These are phyloP conservation scores for Phytophthora cryptogea DNA, from an alignment of 352 stramenopile genomes.

Conservation along the genomic window DNA sequence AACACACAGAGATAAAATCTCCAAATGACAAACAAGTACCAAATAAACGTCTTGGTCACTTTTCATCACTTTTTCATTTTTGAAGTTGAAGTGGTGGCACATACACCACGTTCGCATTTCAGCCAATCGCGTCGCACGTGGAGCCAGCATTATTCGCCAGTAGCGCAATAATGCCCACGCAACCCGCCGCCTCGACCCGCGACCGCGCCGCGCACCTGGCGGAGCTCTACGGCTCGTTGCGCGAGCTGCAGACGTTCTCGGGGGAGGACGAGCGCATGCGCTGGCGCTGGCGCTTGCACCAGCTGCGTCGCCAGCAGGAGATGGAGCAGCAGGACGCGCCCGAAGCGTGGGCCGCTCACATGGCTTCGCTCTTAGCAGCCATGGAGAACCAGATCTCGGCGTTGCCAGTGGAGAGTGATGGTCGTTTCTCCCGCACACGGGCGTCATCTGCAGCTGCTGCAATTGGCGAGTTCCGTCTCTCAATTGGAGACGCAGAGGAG, in stretches of 20 bases:
- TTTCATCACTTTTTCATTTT: slow-evolving; percentile 1
- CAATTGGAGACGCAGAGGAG: slow-evolving; percentile 19
- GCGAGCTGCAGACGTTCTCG: slow-evolving; percentile 21
- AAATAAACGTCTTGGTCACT: background rate
- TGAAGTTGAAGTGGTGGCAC: slow-evolving; percentile 16
- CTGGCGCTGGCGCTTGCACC: slow-evolving; percentile 44
- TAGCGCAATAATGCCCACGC: slow-evolving; percentile 16
- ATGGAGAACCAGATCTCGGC: slow-evolving; percentile 41
- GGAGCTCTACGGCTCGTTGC: slow-evolving; percentile 32
- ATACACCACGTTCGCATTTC: slow-evolving; percentile 2
- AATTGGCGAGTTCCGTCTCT: slow-evolving; percentile 29
- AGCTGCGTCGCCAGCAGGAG: slow-evolving; percentile 40
- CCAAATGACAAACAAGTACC: too few species aligned
- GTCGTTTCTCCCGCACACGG: slow-evolving; percentile 7
- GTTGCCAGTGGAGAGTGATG: slow-evolving; percentile 31
- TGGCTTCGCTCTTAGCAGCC: slow-evolving; percentile 29
- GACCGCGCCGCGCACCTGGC: slow-evolving; percentile 30
- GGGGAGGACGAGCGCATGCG: slow-evolving; percentile 43
- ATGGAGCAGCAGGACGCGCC: slow-evolving; percentile 27
- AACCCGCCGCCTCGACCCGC: slow-evolving; percentile 14
- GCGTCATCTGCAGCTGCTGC: slow-evolving; percentile 21
- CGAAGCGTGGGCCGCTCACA: slow-evolving; percentile 25
- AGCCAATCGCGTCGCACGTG: slow-evolving; percentile 11
- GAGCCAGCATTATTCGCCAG: slow-evolving; percentile 23
- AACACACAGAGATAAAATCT: background rate